These are phyloP conservation scores for Ilex asprella DNA, from an alignment of 257 asterid species.

Conservation along the genomic window DNA sequence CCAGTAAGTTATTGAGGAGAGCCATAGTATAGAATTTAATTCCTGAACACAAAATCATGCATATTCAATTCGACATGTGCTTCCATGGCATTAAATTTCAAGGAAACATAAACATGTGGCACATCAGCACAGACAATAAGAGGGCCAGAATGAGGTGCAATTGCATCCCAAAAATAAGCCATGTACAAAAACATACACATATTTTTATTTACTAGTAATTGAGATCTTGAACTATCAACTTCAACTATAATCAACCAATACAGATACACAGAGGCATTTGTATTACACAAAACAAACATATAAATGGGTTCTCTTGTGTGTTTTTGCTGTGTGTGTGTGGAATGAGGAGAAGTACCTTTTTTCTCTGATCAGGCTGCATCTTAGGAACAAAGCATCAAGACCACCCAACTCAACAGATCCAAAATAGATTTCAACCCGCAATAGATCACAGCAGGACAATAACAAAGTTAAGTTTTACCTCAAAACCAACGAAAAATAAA, in stretches of 20 bases:
- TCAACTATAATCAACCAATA: not conserved
- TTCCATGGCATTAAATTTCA: no score
- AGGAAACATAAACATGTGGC: no score
- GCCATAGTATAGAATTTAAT: no score
- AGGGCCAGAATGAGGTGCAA: no score
- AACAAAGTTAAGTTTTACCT: conserved; percentile 18
- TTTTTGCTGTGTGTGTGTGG: not conserved
- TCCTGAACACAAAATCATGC: no score
- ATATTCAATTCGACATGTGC: no score
- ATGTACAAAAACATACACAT: no score
- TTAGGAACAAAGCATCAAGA: conserved; percentile 48
- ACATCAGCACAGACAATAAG: no score
- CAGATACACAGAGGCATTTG: not conserved
- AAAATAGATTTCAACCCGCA: conserved; percentile 9
- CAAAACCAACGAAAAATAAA: conserved; percentile 13
- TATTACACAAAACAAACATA: not conserved
- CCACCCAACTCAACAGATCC: conserved; percentile 8
- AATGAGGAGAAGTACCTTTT: conserved; percentile 39
- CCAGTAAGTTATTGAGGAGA: no score
- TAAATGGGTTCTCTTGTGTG: not conserved
- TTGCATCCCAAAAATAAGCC: no score
- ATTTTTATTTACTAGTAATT: no score
- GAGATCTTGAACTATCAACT: conserved; percentile 17
- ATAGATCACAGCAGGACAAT: conserved; percentile 28
- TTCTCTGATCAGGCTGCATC: conserved; percentile 83